These are phyloP conservation scores for Zymoseptoria crescenta DNA, from an alignment of 2,329 filamentous ascomycete species.

Conservation along the genomic window DNA sequence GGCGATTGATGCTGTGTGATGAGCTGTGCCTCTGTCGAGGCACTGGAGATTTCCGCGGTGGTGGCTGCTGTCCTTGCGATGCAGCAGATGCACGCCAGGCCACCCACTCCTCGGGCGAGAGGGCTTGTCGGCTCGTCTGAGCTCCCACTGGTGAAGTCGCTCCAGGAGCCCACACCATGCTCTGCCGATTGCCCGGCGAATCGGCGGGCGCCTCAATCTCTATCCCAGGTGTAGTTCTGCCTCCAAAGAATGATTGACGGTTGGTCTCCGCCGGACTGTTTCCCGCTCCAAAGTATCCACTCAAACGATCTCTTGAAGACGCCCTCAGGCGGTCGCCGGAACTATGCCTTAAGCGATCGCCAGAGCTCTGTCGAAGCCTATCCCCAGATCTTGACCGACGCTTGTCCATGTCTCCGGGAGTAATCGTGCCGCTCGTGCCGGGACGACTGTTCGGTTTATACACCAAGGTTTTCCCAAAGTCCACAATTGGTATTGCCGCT, in stretches of 20 bases:
- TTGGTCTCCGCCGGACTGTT: slow-evolving; percentile 22
- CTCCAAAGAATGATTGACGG: slow-evolving; percentile 30
- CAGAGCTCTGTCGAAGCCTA: slow-evolving; percentile 18
- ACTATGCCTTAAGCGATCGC: slow-evolving; percentile 10
- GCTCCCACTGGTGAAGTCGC: slow-evolving; percentile 46
- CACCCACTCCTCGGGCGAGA: slow-evolving; percentile 78
- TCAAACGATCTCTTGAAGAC: slow-evolving; percentile 9
- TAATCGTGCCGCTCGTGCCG: slow-evolving; percentile 48
- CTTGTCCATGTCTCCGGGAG: slow-evolving; percentile 24
- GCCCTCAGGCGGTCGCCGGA: not conserved
- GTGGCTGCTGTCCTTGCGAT: slow-evolving; percentile 45
- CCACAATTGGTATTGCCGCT: slow-evolving; percentile 61
- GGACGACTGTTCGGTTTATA: slow-evolving; percentile 51
- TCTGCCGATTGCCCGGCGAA: slow-evolving; percentile 50
- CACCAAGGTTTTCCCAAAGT: slow-evolving; percentile 79
- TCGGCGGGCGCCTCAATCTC: slow-evolving; percentile 5
- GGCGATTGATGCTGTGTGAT: slow-evolving; percentile 13
- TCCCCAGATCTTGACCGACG: slow-evolving; percentile 23
- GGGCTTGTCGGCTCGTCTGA: slow-evolving; percentile 39
- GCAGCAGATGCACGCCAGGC: slow-evolving; percentile 60
- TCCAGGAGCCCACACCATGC: slow-evolving; percentile 72
- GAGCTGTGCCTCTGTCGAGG: slow-evolving; percentile 23
- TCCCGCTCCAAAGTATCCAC: slow-evolving; percentile 11
- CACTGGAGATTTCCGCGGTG: slow-evolving; percentile 21
- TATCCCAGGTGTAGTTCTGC: slow-evolving; percentile 26